A percentile compares a stretch with the other conserved stretches of the same genome.
Conservation (phyloP, 2,329 filamentous ascomycete genomes). For the Colletotrichum sp. region DNA sequence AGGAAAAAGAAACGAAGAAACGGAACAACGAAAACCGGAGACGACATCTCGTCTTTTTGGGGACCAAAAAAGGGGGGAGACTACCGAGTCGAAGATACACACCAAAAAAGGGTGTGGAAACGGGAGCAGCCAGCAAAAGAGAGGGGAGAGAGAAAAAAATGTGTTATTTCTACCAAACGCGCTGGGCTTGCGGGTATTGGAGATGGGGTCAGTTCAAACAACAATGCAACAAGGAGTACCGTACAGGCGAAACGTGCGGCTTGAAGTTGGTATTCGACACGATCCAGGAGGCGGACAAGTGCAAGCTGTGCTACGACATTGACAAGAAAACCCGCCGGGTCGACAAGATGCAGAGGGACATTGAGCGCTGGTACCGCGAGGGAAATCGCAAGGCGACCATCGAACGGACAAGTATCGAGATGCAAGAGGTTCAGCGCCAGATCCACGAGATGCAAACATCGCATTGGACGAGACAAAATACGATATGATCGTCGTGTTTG, state of each 20-base stretch:
- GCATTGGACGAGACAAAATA: slow-evolving; percentile 45
- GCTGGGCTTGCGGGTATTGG: slow-evolving; percentile 87
- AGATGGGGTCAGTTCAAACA: slow-evolving; percentile 93
- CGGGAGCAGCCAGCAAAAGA: background rate
- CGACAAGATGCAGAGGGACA: slow-evolving; percentile 75
- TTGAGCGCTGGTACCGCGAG: slow-evolving; percentile 79
- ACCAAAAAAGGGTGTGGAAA: background rate
- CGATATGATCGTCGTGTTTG: slow-evolving; percentile 21
- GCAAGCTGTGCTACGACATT: slow-evolving; percentile 88
- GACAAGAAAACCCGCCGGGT: slow-evolving; percentile 82
- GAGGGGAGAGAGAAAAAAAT: slow-evolving; percentile 52
- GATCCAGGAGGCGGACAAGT: slow-evolving; percentile 66
- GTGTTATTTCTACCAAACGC: slow-evolving; percentile 96
- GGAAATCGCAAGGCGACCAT: slow-evolving; percentile 77
- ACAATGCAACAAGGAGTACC: slow-evolving; percentile 94
- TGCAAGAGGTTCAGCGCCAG: slow-evolving; percentile 68
- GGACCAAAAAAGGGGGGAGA: background rate
- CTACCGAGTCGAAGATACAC: background rate
- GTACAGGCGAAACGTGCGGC: slow-evolving; percentile 94
- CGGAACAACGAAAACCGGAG: background rate
- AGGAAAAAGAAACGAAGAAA: background rate
- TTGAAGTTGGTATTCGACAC: slow-evolving; percentile 88
- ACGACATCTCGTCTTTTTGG: background rate
- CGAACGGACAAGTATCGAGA: slow-evolving; percentile 72
- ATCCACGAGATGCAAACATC: slow-evolving; percentile 51